These are phyloP conservation scores for Microbotryum saponariae DNA, from an alignment of 1,284 basidiomycete species.

Conservation along the genomic window DNA sequence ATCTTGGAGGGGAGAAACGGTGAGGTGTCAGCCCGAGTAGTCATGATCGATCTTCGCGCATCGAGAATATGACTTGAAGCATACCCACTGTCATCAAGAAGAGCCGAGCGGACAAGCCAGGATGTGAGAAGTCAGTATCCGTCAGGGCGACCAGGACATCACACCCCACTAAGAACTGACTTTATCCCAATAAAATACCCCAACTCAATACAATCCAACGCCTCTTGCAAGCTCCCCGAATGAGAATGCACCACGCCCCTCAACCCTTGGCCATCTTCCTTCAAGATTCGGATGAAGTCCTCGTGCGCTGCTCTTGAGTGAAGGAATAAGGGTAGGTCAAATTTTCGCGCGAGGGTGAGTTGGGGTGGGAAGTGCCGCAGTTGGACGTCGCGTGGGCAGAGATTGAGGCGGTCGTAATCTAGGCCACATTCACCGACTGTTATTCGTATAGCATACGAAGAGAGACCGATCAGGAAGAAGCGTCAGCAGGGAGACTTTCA, in stretches of 20 bases:
- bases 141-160: no score
- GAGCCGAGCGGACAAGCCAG: no score
- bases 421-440: conserved; percentile 78
- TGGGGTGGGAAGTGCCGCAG: conserved; percentile 61
- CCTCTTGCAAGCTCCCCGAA: conserved; percentile 63
- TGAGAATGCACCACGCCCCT: conserved; percentile 82
- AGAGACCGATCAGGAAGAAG: background rate
- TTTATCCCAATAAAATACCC: conserved; percentile 31
- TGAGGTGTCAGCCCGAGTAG: background rate
- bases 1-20: conserved; percentile 57
- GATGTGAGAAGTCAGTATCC: no score
- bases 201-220: conserved; percentile 54
- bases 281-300: conserved; percentile 63
- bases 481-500: background rate
- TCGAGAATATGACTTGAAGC: no score
- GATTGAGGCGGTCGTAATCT: conserved; percentile 76
- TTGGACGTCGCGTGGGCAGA: conserved; percentile 47
- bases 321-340: conserved; percentile 70
- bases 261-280: conserved; percentile 40
- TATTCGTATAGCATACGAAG: background rate
- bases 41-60: background rate
- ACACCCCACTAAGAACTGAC: no score
- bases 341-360: conserved; percentile 60
- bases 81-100: no score
- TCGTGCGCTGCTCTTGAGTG: conserved; percentile 70